Evolutionary conservation across 208 protist species (phyloP), one percentile per base, ranked within the genome.

Genomic region (Trypanosoma scelopori): DNA sequence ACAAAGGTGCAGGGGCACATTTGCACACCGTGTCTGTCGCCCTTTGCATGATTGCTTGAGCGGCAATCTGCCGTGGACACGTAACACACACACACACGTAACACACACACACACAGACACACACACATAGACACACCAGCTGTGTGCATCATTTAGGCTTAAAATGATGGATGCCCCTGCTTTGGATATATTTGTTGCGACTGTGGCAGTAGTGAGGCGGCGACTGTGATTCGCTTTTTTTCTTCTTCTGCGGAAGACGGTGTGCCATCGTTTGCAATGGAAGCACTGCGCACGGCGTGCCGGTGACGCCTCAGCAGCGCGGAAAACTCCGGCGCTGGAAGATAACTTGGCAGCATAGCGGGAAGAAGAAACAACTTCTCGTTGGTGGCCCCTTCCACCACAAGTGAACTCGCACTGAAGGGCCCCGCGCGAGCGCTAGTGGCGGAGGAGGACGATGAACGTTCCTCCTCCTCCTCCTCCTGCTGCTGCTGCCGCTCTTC

Each of bases 311-410:
- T 47, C 39, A 79, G 52, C 49, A 71, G 6, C 7, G n/a, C 35
- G 5, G 74, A 43, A 71, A 73, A 84, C 27, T 70, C 48, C 11
- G 55, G 56, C 1, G 82, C 56, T 27, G 86, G 86, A 30, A 92
- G 65, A 61, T 77, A 67, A 42, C 81, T 84, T 20, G 86, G 86
- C 50, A 92, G 71, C 12, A 83, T 63, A 1, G 81, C 55, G 20
- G 86, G 86, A 27, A 84, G 55, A 3, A 81, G 76, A 69, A 92
- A 92, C 46, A 77, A 64, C 57, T 84, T 71, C 57, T 92, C 82
- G 25, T 83, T 61, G 27, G 74, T 59, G 2, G 72, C 72, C 5
- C 78, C 78, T 50, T 82, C 51, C 18, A 42, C 68, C 3, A 49
- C 53, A 46, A 75, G 53, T 12, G 76, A 66, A 18, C 53, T 67